Evolutionary conservation across 805 yeast genomes (phyloP).

Genomic region (Teunomyces lycoperdinae): DNA sequence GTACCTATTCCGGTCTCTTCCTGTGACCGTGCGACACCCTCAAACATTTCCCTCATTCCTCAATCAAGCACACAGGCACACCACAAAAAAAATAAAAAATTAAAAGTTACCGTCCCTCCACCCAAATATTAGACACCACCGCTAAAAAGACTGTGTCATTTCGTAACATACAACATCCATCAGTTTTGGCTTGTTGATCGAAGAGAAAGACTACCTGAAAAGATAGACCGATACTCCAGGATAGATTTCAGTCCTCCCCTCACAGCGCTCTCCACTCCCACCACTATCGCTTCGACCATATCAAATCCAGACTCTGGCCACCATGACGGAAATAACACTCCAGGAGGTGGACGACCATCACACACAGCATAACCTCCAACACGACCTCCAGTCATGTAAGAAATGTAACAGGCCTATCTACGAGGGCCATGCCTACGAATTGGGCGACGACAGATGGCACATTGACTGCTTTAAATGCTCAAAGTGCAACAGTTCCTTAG

Average conservation of each 20-base stretch:
- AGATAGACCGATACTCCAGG: not conserved
- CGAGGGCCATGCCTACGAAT: conserved; percentile 93
- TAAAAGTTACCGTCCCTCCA: not conserved
- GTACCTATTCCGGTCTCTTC: not conserved
- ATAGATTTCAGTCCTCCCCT: not conserved
- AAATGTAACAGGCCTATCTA: conserved; percentile 50
- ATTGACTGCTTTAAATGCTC: conserved; percentile 89
- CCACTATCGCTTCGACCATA: not conserved
- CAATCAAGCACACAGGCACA: not conserved
- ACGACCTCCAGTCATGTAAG: conserved; percentile 32
- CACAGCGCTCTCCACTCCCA: not conserved
- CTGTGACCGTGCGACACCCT: not conserved
- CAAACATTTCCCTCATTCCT: not conserved
- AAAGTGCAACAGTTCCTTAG: conserved; percentile 72
- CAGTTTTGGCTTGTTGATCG: not conserved
- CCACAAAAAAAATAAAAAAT: not conserved
- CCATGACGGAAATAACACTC: conserved; percentile 3
- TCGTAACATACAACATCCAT: not conserved
- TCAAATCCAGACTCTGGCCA: not conserved
- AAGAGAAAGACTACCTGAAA: not conserved
- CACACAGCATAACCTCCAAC: conserved; percentile 1
- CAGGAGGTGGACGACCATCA: conserved; percentile 2
- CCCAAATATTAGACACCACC: not conserved
- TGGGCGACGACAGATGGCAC: conserved; percentile 96
- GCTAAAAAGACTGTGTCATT: not conserved